Percentiles rank a stretch among this genome's conserved stretches.
phyloP scores from a whole-genome alignment of 2,329 filamentous ascomycete species.

The Iodosphaeria phyllophila region DNA sequence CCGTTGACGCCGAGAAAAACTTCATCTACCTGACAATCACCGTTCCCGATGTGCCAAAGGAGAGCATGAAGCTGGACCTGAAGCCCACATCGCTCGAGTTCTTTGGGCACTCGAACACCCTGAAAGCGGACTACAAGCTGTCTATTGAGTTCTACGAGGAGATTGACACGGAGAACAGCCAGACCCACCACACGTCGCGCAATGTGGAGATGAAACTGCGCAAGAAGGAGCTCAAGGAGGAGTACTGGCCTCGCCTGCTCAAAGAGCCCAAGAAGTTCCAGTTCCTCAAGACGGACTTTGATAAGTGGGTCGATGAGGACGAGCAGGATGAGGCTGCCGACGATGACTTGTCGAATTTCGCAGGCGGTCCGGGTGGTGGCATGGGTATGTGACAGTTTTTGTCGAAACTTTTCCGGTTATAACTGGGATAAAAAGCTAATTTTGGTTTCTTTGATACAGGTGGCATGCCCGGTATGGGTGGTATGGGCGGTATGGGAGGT shows the following conservation, averaged over 20 bases:
- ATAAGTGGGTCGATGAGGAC: slow-evolving; percentile 98
- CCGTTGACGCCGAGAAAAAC: slow-evolving; percentile 68
- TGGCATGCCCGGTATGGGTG: slow-evolving; percentile 25
- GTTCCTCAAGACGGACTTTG: slow-evolving; percentile 97
- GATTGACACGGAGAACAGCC: slow-evolving; percentile 71
- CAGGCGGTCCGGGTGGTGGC: no score
- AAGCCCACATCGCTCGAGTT: slow-evolving; percentile 63
- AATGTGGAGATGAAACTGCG: slow-evolving; percentile 79
- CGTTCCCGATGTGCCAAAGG: slow-evolving; percentile 64
- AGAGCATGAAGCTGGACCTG: slow-evolving; percentile 66
- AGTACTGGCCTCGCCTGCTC: slow-evolving; percentile 89
- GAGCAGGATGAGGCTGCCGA: slow-evolving; percentile 85
- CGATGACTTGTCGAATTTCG: slow-evolving; percentile 56
- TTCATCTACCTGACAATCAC: slow-evolving; percentile 85
- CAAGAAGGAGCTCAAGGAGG: slow-evolving; percentile 91
- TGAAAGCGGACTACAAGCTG: slow-evolving; percentile 75
- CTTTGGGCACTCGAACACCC: slow-evolving; percentile 62
- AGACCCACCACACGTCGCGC: slow-evolving; percentile 74
- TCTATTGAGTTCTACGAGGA: slow-evolving; percentile 78
- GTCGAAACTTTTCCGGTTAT: no score
- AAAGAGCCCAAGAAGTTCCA: slow-evolving; percentile 82
- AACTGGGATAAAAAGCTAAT: no score
- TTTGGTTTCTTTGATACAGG: no score
- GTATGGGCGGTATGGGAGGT: slow-evolving; percentile 14
- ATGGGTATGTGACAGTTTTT: slow-evolving; percentile 32